Evolutionary conservation across 805 yeast species (phyloP).

Genomic region (Lachancea waltii): DNA sequence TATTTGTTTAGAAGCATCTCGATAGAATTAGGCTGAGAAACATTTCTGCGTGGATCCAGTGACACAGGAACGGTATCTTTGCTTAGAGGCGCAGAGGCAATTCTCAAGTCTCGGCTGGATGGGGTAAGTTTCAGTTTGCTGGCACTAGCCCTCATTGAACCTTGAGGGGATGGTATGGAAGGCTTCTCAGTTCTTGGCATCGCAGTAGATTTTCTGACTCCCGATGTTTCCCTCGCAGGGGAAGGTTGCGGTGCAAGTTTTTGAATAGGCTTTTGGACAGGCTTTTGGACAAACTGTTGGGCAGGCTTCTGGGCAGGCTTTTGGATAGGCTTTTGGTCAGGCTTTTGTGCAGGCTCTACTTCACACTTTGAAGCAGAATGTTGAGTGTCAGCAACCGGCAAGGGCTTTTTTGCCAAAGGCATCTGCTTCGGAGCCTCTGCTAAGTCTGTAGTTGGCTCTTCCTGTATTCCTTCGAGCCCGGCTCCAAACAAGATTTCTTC

Average conservation of each 20-base stretch:
- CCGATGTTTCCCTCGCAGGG: too few relatives aligned
- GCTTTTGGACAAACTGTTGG: too few relatives aligned
- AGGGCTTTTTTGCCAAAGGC: too few relatives aligned
- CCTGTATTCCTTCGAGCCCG: slow-evolving; percentile 23
- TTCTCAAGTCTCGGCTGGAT: slow-evolving; percentile 10
- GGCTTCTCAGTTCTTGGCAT: too few relatives aligned
- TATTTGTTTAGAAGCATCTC: slow-evolving; percentile 15
- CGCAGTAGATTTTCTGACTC: too few relatives aligned
- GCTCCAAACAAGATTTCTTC: slow-evolving; percentile 28
- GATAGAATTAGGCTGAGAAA: slow-evolving; percentile 24
- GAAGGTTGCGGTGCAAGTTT: too few relatives aligned
- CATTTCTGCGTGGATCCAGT: slow-evolving; percentile 29
- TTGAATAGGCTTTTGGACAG: too few relatives aligned
- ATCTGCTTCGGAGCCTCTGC: too few relatives aligned
- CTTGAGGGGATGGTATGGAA: too few relatives aligned
- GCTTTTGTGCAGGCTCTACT: not conserved
- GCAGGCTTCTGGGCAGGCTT: slow-evolving; percentile 12
- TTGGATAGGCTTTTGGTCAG: not conserved
- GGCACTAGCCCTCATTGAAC: too few relatives aligned
- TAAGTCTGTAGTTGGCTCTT: slow-evolving; percentile 8
- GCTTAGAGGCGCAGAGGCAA: slow-evolving; percentile 13
- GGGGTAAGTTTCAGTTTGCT: slow-evolving; percentile 2
- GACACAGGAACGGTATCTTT: slow-evolving; percentile 10
- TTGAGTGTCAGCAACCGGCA: too few relatives aligned
- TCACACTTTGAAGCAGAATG: too few relatives aligned